Conservation (phyloP, 2,329 filamentous ascomycete genomes). For the Aspergillus cejpii region DNA sequence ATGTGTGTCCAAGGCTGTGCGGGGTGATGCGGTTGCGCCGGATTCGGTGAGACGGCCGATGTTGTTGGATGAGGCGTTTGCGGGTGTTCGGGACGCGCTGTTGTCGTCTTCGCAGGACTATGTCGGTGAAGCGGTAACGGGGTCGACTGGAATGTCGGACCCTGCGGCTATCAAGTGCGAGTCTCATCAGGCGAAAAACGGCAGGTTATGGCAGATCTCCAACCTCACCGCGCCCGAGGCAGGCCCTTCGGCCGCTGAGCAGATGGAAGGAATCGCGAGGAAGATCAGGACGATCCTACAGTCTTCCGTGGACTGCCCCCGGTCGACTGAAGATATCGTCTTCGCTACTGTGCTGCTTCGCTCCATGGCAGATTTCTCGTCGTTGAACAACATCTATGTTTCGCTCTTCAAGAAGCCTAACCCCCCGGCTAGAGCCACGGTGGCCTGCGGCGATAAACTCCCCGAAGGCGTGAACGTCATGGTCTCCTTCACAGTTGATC, state of each 20-base stretch:
- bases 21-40: slow-evolving; percentile 16
- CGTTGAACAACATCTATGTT: slow-evolving; percentile 69
- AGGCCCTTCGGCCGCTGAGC: slow-evolving; percentile 35
- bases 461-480: slow-evolving; percentile 57
- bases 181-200: slow-evolving; percentile 18
- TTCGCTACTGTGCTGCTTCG: slow-evolving; percentile 62
- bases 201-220: slow-evolving; percentile 30
- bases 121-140: too few relatives aligned
- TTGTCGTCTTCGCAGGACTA: background rate
- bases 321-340: slow-evolving; percentile 37
- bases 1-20: slow-evolving; percentile 44
- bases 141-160: too few relatives aligned
- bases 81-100: slow-evolving; percentile 30
- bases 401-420: slow-evolving; percentile 68
- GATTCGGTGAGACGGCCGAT: slow-evolving; percentile 48
- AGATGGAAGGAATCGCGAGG: slow-evolving; percentile 30
- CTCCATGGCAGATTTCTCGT: slow-evolving; percentile 70
- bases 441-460: slow-evolving; percentile 65
- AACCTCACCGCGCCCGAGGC: slow-evolving; percentile 37
- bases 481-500: slow-evolving; percentile 47
- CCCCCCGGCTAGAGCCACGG: slow-evolving; percentile 76
- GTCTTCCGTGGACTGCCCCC: slow-evolving; percentile 2
- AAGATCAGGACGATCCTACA: slow-evolving; percentile 24
- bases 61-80: slow-evolving; percentile 61
- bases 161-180: slow-evolving; percentile 2